Percentiles rank a stretch among this genome's conserved stretches.
Conservation (phyloP, 495 filamentous ascomycete genomes). For the Clavariopsis aquatica region DNA sequence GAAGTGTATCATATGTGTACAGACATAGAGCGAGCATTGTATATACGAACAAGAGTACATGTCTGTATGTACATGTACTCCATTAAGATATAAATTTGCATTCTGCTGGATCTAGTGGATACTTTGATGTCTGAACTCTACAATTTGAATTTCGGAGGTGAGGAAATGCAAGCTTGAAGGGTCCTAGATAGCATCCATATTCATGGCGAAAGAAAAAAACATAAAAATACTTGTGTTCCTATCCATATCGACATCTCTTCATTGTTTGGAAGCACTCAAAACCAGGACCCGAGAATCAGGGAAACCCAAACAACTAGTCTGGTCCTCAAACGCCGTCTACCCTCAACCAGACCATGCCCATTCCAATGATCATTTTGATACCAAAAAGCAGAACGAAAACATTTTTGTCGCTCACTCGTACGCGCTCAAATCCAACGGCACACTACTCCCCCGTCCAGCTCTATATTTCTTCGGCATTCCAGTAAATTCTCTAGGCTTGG, state of each 20-base stretch:
- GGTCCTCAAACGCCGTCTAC: not conserved
- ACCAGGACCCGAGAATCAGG: not conserved
- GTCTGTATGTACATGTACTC: no score
- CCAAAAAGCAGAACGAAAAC: not conserved
- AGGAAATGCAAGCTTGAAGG: no score
- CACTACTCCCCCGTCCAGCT: slow-evolving; percentile 88
- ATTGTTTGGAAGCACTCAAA: no score
- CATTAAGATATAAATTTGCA: no score
- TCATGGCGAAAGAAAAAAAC: not conserved
- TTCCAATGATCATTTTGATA: no score
- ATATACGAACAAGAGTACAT: no score
- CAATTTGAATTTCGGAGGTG: no score
- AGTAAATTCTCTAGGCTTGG: slow-evolving; percentile 77
- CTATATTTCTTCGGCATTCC: slow-evolving; percentile 76
- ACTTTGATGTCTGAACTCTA: no score
- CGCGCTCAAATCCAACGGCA: slow-evolving; percentile 77
- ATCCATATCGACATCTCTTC: not conserved
- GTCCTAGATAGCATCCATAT: no score
- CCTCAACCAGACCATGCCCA: no score
- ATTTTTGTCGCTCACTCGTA: slow-evolving; percentile 36
- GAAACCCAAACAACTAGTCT: not conserved
- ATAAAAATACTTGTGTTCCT: not conserved
- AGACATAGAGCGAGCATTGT: not conserved
- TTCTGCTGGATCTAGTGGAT: no score
- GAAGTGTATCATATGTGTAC: not conserved